Evolutionary conservation across 176 grass and related monocot genomes (phyloP).

Genomic region (Aegilops longissima): DNA sequence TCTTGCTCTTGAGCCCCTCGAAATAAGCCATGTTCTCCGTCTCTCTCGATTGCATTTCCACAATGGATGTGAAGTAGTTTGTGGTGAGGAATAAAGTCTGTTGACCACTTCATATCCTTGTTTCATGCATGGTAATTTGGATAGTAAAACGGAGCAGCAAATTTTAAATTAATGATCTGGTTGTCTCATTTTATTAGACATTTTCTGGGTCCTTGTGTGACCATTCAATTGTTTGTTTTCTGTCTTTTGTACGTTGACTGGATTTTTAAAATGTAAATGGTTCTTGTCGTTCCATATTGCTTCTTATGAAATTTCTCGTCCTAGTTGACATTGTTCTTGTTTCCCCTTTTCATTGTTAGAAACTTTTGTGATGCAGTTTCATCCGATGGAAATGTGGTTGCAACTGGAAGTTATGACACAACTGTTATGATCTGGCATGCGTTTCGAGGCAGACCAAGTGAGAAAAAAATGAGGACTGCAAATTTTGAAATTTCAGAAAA

Average conservation of each 20-base stretch:
- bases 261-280: slow-evolving; percentile 1
- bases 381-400: slow-evolving; percentile 81
- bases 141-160: background rate
- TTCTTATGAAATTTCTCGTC: background rate
- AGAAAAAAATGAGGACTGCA: slow-evolving; percentile 52
- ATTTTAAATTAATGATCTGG: background rate
- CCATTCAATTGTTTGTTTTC: background rate
- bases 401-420: slow-evolving; percentile 97
- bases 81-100: background rate
- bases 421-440: slow-evolving; percentile 98
- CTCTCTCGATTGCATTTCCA: slow-evolving; percentile 1
- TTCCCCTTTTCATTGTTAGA: background rate
- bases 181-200: slow-evolving; percentile 16
- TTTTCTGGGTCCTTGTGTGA: background rate
- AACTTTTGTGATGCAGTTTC: slow-evolving; percentile 65
- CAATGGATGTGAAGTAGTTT: background rate
- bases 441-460: slow-evolving; percentile 68
- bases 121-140: slow-evolving; percentile 12
- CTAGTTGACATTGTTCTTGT: background rate
- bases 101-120: background rate
- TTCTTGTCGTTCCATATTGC: background rate
- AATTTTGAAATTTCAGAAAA: slow-evolving; percentile 62
- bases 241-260: slow-evolving; percentile 2
- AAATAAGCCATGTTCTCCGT: slow-evolving; percentile 7
- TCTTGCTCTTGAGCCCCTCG: background rate